Base-by-base conservation (phyloP, 495 filamentous ascomycete genomes). In the Saxophila tyrrhenica region DNA sequence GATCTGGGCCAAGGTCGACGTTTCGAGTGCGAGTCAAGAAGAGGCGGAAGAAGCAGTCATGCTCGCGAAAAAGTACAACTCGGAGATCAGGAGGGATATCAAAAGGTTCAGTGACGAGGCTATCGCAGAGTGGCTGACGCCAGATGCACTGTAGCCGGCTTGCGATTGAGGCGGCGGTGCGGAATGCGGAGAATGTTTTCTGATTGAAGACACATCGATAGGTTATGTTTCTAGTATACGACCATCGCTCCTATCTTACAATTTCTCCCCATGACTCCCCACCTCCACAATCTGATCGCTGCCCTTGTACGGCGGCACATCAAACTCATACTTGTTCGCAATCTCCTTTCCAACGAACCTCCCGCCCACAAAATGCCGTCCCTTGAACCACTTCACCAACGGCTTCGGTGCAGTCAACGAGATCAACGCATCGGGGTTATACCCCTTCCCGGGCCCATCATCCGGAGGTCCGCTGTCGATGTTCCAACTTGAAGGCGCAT, bases 351-450 rank as follows among this genome's bases (percentile, higher is more conserved):
- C 79, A 64, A 98, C 75, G 64, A 98, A 98, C 58, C 89, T 83
- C 19, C 89, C 89, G 0, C 92, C 92, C 42, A 97, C 64, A 64
- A 95, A 95, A 75, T 96, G 94, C 54, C 85, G 73, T 0, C 92
- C 92, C 61, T 70, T 75, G 65, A 92, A 97, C 62, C 77, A 80
- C 69, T 82, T 85, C 22, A 89, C 85, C 49, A 94, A 72, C n/a
- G 89, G 90, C 71, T 98, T 98, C 32, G 92, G 89, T 41, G 92
- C 94, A 48, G 94, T 95, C 67, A 98, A 71, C 63, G 87, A 94
- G 58, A 98, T 80, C 56, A 98, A 67, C 45, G 81, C 79, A 42
- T 73, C 69, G 22, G 92, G 92, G 66, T 84, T 77, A 62, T 94
- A 96, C 20, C 75, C 83, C 57, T 81, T 80, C 5, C 87, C 92